Base-by-base conservation (phyloP, 1,139 yeast genomes). In the Taphrina deformans region DNA sequence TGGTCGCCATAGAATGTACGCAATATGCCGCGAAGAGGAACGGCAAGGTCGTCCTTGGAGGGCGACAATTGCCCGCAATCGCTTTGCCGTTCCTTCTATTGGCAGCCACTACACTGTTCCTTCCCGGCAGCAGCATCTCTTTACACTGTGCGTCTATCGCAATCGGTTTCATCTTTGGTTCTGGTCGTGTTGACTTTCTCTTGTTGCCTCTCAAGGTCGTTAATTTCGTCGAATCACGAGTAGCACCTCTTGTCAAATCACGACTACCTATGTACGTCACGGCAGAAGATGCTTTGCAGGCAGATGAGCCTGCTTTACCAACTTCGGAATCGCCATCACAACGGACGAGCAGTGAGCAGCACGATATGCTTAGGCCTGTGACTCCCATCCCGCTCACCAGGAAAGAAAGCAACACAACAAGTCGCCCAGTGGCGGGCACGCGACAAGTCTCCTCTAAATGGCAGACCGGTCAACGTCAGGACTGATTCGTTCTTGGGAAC, bases 1-100 rank as follows among this genome's bases (percentile, higher is more conserved):
- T 92, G 70, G 72, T 85, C 69, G 85, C 87, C 4, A 44, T 61
- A 21, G 65, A 61, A 33, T 23, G 18, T 23, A 16, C 29, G 21
- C 29, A 29, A 1, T 44, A 41, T 50, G 48, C 50, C 21, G 27
- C 40, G n/a, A 24, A 18, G 10, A 24, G 14, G 1, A 16, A 16
- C 1, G 1, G 14, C 23, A 29, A 33, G 14, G 55, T 59, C 51
- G 63, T 59, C n/a, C 12, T 59, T 18, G 63, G 56, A 5, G 63
- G 63, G 2, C 40, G 41, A n/a, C 27, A 40, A 31, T 14, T 59
- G 5, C 63, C 63, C 2, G 51, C 31, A 3, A 29, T 27, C 26
- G 31, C 63, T 6, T 31, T 44, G 21, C 63, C 63, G 23, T 18
- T 59, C 24, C 26, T 59, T 26, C 21, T 40, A 4, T 41, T 50